Evolutionary conservation across 78 protist genomes (phyloP).

Genomic region (Dictyostelium brefeldianum): DNA sequence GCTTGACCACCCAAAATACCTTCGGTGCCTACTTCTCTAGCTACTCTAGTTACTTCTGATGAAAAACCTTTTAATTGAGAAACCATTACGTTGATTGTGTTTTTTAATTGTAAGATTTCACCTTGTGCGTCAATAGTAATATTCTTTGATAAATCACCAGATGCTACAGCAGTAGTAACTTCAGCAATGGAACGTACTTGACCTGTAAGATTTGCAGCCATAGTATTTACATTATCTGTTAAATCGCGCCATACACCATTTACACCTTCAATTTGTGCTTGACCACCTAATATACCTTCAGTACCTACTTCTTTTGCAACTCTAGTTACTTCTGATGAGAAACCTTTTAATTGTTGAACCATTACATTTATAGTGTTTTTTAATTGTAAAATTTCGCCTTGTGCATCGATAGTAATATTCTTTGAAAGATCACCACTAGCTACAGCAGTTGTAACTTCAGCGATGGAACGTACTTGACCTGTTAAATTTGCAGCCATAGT

Average conservation of each 20-base stretch:
- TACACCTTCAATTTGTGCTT: constrained; percentile 51
- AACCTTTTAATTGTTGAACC: constrained; percentile 76
- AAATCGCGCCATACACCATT: constrained; percentile 57
- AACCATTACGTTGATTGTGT: constrained; percentile 71
- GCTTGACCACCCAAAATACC: constrained; percentile 75
- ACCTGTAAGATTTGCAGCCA: constrained; percentile 73
- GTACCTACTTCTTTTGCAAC: constrained; percentile 78
- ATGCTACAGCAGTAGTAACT: constrained; percentile 75
- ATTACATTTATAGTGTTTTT: constrained; percentile 65
- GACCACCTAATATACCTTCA: constrained; percentile 73
- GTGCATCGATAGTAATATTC: constrained; percentile 53
- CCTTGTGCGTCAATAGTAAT: constrained; percentile 50
- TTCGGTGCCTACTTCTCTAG: constrained; percentile 73
- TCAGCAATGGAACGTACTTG: constrained; percentile 78
- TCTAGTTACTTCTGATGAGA: constrained; percentile 72
- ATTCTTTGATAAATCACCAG: constrained; percentile 77
- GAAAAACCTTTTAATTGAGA: constrained; percentile 48
- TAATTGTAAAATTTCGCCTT: constrained; percentile 61
- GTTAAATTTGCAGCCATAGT: constrained; percentile 74
- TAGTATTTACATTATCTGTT: constrained; percentile 71
- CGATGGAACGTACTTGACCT: constrained; percentile 61
- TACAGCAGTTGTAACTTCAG: constrained; percentile 66
- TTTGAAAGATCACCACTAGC: constrained; percentile 74
- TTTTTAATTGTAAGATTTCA: constrained; percentile 68
- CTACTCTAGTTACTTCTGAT: constrained; percentile 63